Conservation (phyloP, 768 basidiomycete species). For the Chalciporus sphaerocephalus region DNA sequence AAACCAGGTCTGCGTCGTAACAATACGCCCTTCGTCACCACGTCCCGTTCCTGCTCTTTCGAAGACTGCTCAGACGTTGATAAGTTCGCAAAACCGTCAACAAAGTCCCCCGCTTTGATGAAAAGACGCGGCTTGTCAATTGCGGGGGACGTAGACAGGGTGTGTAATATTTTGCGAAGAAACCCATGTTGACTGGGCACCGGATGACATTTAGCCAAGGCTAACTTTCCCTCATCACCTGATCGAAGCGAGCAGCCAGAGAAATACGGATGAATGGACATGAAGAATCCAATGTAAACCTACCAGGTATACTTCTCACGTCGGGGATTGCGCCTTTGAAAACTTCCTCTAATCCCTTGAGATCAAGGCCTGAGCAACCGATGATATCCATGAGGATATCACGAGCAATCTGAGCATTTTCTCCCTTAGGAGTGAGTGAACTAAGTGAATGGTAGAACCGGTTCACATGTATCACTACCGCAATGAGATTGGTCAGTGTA, state of each 20-base stretch:
- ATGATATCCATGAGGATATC: constrained; percentile 59
- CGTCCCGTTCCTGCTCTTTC: constrained; percentile 46
- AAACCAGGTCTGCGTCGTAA: constrained; percentile 35
- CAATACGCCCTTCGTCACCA: constrained; percentile 59
- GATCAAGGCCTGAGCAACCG: constrained; percentile 60
- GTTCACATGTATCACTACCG: constrained; percentile 53
- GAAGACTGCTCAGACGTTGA: constrained; percentile 34
- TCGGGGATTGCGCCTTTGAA: constrained; percentile 37
- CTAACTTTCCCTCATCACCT: constrained; percentile 51
- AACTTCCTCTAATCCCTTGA: constrained; percentile 46
- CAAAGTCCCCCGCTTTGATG: constrained; percentile 66
- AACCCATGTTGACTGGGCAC: constrained; percentile 40
- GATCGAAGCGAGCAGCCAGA: background rate
- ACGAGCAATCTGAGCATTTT: constrained; percentile 62
- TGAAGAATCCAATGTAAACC: background rate
- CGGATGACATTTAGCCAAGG: constrained; percentile 60
- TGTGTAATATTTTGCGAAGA: constrained; percentile 42
- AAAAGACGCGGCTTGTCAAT: constrained; percentile 66
- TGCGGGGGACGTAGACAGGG: constrained; percentile 45
- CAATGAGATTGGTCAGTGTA: constrained; percentile 46
- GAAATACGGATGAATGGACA: background rate
- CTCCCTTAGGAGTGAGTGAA: constrained; percentile 50
- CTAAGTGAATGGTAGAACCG: constrained; percentile 52
- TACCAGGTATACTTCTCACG: constrained; percentile 19
- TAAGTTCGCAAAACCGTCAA: constrained; percentile 53